phyloP scores from a whole-genome alignment of 2,329 filamentous ascomycete species.

The Ophiostoma montium region DNA sequence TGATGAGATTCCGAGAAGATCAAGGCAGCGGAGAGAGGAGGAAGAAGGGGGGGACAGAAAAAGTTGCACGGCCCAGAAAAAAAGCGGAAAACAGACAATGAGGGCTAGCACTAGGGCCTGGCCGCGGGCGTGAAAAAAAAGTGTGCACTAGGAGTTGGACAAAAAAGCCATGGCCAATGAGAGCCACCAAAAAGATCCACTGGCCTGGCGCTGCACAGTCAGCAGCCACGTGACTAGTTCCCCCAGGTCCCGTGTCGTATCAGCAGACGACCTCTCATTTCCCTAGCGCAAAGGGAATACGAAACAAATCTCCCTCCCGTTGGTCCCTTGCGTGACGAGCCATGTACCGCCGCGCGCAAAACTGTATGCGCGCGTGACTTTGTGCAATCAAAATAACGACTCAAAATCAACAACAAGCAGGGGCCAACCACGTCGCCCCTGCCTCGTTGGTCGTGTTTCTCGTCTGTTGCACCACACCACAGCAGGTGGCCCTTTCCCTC shows the following conservation, averaged over 20 bases:
- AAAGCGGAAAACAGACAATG: slow-evolving; percentile 4
- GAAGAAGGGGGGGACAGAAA: slow-evolving; percentile 6
- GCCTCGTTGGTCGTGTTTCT: slow-evolving; percentile 1
- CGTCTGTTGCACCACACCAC: neutral
- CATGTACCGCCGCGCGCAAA: slow-evolving; percentile 5
- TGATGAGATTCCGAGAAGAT: slow-evolving; percentile 7
- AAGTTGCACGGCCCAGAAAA: slow-evolving; percentile 2
- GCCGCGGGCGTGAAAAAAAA: slow-evolving; percentile 9
- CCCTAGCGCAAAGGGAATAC: neutral
- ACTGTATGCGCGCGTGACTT: slow-evolving; percentile 4
- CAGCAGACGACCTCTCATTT: too few species aligned
- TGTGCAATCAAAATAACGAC: neutral
- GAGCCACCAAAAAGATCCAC: slow-evolving; percentile 2
- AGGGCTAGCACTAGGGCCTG: slow-evolving; percentile 10
- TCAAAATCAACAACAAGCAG: slow-evolving; percentile 6
- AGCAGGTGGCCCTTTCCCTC: neutral
- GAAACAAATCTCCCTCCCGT: slow-evolving; percentile 2
- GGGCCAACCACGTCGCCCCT: neutral
- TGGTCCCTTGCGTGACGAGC: neutral
- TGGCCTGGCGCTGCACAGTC: neutral
- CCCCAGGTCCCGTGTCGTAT: too few species aligned
- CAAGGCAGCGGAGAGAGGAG: neutral
- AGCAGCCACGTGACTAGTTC: neutral
- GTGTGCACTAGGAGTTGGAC: slow-evolving; percentile 9
- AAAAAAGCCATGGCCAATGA: slow-evolving; percentile 9